Evolutionary conservation across 306 rosid species (phyloP).

Genomic region (Cucumis cinereus): DNA sequence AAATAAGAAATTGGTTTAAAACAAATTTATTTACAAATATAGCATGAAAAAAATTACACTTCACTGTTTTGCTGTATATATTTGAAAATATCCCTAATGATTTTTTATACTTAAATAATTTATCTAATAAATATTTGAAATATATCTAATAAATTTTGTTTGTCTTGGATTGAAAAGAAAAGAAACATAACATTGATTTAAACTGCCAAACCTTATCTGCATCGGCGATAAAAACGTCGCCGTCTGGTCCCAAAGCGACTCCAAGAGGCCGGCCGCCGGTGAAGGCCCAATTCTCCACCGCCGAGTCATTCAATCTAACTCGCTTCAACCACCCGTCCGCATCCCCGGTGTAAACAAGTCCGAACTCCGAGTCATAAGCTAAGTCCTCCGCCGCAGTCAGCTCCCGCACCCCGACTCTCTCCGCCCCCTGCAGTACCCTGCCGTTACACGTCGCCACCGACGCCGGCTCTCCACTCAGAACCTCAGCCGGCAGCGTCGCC

Average conservation of each 20-base stretch:
- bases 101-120: no score
- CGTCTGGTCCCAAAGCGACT: conserved; percentile 18
- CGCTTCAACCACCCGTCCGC: conserved; percentile 67
- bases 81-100: no score
- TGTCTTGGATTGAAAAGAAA: no score
- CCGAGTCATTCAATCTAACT: conserved; percentile 31
- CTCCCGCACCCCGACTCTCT: conserved; percentile 20
- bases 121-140: no score
- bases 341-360: conserved; percentile 57
- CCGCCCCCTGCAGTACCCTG: conserved; percentile 20
- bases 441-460: conserved; percentile 18
- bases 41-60: no score
- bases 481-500: conserved; percentile 20
- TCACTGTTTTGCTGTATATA: no score
- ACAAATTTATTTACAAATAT: no score
- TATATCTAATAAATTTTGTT: no score
- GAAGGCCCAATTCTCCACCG: conserved; percentile 44
- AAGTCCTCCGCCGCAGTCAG: conserved; percentile 41
- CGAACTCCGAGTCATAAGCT: conserved; percentile 19
- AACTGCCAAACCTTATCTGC: conserved; percentile 19
- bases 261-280: conserved; percentile 83
- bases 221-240: conserved; percentile 38
- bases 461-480: conserved; percentile 4
- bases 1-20: no score
- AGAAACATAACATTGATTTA: no score